phyloP scores from a whole-genome alignment of 1,284 basidiomycete species.

The Papiliotrema fonsecae region DNA sequence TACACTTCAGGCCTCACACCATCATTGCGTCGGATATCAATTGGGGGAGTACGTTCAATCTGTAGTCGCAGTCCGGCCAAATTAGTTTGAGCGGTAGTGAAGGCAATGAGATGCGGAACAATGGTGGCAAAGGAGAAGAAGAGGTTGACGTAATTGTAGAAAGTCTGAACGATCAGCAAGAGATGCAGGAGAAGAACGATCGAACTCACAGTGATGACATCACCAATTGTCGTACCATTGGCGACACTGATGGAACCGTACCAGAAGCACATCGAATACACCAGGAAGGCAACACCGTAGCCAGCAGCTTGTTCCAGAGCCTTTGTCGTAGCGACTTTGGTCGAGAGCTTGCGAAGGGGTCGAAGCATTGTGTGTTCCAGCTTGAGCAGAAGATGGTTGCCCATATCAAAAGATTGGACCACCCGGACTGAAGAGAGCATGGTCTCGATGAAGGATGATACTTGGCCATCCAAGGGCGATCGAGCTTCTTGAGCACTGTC shows the following conservation, averaged over 20 bases:
- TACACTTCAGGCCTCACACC: slow-evolving; percentile 17
- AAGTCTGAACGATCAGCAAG: slow-evolving; percentile 10
- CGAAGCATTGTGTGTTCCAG: slow-evolving; percentile 39
- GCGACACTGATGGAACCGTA: slow-evolving; percentile 30
- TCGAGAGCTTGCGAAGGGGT: slow-evolving; percentile 37
- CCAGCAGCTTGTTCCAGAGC: slow-evolving; percentile 28
- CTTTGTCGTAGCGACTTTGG: slow-evolving; percentile 24
- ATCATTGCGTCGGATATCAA: slow-evolving; percentile 32
- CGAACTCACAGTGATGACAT: slow-evolving; percentile 26
- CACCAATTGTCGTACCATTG: slow-evolving; percentile 17
- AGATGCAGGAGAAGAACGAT: background rate
- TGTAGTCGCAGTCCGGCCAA: slow-evolving; percentile 26
- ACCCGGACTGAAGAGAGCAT: slow-evolving; percentile 47
- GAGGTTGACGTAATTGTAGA: slow-evolving; percentile 30
- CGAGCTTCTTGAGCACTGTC: slow-evolving; percentile 34
- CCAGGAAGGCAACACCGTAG: slow-evolving; percentile 26
- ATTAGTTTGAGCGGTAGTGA: slow-evolving; percentile 23
- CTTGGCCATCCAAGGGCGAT: slow-evolving; percentile 42
- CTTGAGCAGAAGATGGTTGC: slow-evolving; percentile 32
- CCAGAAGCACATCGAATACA: slow-evolving; percentile 27
- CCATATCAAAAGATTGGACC: slow-evolving; percentile 48
- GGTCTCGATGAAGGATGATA: slow-evolving; percentile 48
- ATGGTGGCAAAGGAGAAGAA: slow-evolving; percentile 32
- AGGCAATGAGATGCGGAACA: slow-evolving; percentile 36
- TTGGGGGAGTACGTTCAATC: slow-evolving; percentile 38